Conservation (phyloP, 371 early-diverging fungal genomes). For the Mortierella sp. region DNA sequence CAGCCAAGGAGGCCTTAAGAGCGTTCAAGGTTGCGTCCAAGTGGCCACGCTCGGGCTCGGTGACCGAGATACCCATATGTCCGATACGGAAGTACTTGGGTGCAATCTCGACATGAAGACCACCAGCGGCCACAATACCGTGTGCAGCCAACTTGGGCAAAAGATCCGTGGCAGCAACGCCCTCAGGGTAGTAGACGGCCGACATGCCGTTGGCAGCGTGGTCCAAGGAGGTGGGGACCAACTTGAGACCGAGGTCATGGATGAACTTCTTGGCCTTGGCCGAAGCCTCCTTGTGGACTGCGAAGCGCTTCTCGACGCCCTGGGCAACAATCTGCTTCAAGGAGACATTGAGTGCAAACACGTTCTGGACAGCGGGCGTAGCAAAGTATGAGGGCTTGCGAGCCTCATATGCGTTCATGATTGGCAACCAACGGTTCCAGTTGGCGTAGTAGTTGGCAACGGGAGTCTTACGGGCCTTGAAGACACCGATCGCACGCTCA, state of each 20-base stretch:
- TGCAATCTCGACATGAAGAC: constrained; percentile 87
- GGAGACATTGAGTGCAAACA: constrained; percentile 89
- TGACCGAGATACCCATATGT: constrained; percentile 94
- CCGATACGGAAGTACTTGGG: constrained; percentile 96
- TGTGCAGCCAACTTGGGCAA: constrained; percentile 79
- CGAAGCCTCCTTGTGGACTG: constrained; percentile 76
- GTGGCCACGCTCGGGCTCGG: constrained; percentile 77
- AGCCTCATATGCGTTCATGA: constrained; percentile 95
- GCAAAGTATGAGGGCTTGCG: constrained; percentile 95
- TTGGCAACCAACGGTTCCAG: constrained; percentile 91
- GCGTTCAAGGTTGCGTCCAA: constrained; percentile 81
- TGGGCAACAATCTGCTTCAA: constrained; percentile 81
- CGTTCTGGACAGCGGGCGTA: constrained; percentile 96
- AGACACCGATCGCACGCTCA: constrained; percentile 77
- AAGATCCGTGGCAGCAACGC: constrained; percentile 80
- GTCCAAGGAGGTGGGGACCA: constrained; percentile 70
- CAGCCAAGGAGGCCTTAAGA: constrained; percentile 75
- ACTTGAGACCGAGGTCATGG: constrained; percentile 79
- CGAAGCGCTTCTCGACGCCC: constrained; percentile 64
- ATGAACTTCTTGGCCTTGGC: constrained; percentile 79
- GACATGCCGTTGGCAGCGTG: constrained; percentile 93
- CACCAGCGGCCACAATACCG: constrained; percentile 95
- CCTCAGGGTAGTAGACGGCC: constrained; percentile 94
- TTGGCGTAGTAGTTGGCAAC: constrained; percentile 79
- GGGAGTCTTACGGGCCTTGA: constrained; percentile 77